Percentiles rank a stretch among this genome's conserved stretches.
These are phyloP conservation scores for Russula vinacea DNA, from an alignment of 768 basidiomycete genomes.

Conservation along the genomic window DNA sequence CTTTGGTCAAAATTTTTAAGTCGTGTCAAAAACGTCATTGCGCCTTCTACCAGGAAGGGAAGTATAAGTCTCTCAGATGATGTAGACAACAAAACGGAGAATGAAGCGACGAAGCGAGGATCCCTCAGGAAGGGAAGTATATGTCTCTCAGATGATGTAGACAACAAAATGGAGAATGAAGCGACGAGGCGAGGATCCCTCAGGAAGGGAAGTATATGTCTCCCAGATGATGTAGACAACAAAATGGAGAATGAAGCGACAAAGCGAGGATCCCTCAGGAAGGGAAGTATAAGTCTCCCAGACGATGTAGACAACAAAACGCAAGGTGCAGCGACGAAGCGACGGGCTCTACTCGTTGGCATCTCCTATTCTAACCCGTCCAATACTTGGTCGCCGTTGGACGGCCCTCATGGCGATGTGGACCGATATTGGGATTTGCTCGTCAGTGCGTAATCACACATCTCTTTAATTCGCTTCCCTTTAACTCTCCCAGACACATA, in stretches of 20 bases:
- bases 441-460: background rate
- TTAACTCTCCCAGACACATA: conserved; percentile 17
- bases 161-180: background rate
- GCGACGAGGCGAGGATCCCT: conserved; percentile 12
- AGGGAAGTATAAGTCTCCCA: background rate
- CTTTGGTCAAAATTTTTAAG: no score
- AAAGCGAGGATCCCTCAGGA: conserved; percentile 12
- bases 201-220: background rate
- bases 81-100: background rate
- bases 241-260: background rate
- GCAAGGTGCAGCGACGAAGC: background rate
- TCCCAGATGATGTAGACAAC: background rate
- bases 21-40: no score
- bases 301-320: background rate
- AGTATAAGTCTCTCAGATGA: background rate
- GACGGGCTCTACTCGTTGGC: conserved; percentile 30
- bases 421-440: conserved; percentile 21
- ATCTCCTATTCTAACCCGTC: conserved; percentile 20
- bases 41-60: no score
- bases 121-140: no score
- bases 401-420: conserved; percentile 27
- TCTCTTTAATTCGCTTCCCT: background rate
- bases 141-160: background rate
- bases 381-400: conserved; percentile 10
- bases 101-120: background rate